Base-by-base conservation (phyloP, 2,329 filamentous ascomycete species). In the Ceratocystis eucalypticola region DNA sequence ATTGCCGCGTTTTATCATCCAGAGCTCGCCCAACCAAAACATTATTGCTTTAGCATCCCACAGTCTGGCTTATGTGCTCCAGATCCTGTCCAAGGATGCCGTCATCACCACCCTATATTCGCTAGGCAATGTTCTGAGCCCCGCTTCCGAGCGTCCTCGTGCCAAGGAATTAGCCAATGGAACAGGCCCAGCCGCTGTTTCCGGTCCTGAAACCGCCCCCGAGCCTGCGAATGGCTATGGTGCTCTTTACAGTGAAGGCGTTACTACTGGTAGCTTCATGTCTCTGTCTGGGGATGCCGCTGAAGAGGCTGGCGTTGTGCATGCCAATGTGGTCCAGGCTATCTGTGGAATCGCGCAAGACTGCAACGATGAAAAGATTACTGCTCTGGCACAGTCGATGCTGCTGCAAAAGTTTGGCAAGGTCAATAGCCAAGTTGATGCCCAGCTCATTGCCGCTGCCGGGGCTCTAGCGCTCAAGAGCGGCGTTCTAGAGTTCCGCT, bases 31-130 rank as follows among this genome's bases (percentile, higher is more conserved):
- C 45, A 84, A 84, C 66, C 82, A 84, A 17, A 79, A 83, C 33
- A 89, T 86, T 12, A 86, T 94, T 55, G 81, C 80, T 1, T 82
- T 93, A 44, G 93, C 93, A 33, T 91, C 92, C n/a, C 85, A 86
- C 70, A 94, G 88, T 71, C 79, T 99, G 44, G 91, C 92, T 1
- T 88, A 87, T 70, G 85, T 95, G 20, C 79, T 99, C 66, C 87
- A 87, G 70, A 81, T 88, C 71, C 81, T 97, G 12, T 96, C 94
- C 1, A 89, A 96, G 71, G 94, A 99, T 77, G 88, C 91, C 45
- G 84, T 96, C 45, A 97, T 99, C 70, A 96, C 92, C 4, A 97
- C 92, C 0, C 79, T 99, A 8, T 99, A 99, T 76, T 94, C 91
- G 0, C 81, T 99, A n/a, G 94, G 94, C 22, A 99, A 99, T 73